Base-by-base conservation (phyloP, 2,329 filamentous ascomycete genomes). In the Aciculosporium take region DNA sequence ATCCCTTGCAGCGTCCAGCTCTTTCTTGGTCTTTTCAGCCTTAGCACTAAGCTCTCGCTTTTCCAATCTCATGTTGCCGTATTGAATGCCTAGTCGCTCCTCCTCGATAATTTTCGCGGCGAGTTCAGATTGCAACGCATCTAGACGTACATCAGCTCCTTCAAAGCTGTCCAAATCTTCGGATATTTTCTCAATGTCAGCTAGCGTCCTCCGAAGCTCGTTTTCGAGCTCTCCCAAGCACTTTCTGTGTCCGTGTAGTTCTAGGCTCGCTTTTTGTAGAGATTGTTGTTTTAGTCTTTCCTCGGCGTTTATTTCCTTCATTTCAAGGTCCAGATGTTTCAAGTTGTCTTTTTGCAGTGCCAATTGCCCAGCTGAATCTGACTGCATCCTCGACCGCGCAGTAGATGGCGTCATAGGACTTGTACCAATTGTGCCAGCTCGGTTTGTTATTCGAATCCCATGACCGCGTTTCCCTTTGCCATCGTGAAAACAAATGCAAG, bases 381-480 rank as follows among this genome's bases (percentile, higher is more conserved):
- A 80, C 53, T 81, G 81, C 77, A 94, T 93, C n/a, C 87, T 76
- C 20, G 81, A 68, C 8, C 61, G 63, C 30, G 72, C 67, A 1
- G 54, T 58, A 48, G 65, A 76, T 13, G 71, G 68, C 7, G 66
- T 57, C 5, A 64, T 48, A 5, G 64, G 63, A 9, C 57, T 69
- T 45, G 44, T 70, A 56, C 56, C 58, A 32, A 59, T 63, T n/a
- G 57, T 59, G 12, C 63, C 61, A 7, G 53, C 59, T 13, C 63
- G 62, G 40, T 57, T 62, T 9, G 64, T 64, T 10, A 84, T 69
- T 52, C 76, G 71, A 36, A 78, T 60, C 33, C 79, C 84, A 54
- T 70, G 70, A 5, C 71, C 71, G 35, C 66, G 68, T 44, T 63
- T 64, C 9, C 52, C 53, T 34, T 66, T 72, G 31, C 66, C 67